Evolutionary conservation across 192 early-diverging fungal species (phyloP), one percentile per base, ranked within the genome.

Genomic region (Coemansia reversa): DNA sequence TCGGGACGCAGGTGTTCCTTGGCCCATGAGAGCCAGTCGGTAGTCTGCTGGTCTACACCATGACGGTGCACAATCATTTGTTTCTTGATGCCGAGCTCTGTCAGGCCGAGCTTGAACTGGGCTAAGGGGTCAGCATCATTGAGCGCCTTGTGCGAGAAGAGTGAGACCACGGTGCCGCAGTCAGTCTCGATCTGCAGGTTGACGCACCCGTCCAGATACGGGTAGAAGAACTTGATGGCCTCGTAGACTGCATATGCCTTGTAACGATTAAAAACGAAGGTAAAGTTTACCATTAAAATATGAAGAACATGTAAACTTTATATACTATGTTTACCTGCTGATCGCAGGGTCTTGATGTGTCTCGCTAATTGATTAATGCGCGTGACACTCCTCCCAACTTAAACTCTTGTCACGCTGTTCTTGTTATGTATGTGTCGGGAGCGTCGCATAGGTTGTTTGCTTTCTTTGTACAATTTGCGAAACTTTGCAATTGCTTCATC

Each of bases 101-200:
- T 60, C 56, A 71, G 29, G 19, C 45, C 27, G 0, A 60, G 22
- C 45, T 28, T 22, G 50, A 64, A 64, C 0, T 55, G 61, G 2
- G 48, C 62, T 0, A 64, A 50, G 1, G 29, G 33, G 35, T 71
- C 51, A 5, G 61, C 55, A 32, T 70, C 55, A 7, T 58, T 55
- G 7, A 16, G 22, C 0, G 56, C 42, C 42, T 64, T 55, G 20
- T 65, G 69, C 8, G 51, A 27, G 18, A 60, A 59, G 25, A 60
- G 14, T 0, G 59, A 60, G 7, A 60, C 59, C 0, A 67, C 48
- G 4, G 61, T 67, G 39, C 58, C 28, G n/a, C 63, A 63, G 57
- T 76, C 68, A 7, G 69, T 62, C 51, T 71, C 61, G 7, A 76
- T 63, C 1, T 30, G 42, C 23, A 27, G 29, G 54, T 71, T 71